Base-by-base conservation (phyloP, 169 alveolate genomes). In the Plasmodium gallinaceum region DNA sequence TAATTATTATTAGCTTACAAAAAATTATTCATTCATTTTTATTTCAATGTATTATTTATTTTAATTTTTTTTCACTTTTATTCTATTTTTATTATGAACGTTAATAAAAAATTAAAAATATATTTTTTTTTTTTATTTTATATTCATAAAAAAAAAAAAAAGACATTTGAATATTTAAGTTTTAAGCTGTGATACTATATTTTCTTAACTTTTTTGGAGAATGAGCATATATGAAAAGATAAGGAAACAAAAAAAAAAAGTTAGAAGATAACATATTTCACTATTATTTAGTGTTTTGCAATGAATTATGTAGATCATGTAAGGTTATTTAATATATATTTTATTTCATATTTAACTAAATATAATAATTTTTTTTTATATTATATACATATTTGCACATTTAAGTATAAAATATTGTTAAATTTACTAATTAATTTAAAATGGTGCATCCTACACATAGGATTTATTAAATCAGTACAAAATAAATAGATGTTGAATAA, bases 111-210 rank as follows among this genome's bases (percentile, higher is more conserved):
- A 12, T 73, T 6, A 14, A 16, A 20, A 39, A 24, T 32, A 54
- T 52, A 73, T 12, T 16, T 16, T n/a, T 26, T 32, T 73, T 45
- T 73, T 73, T 73, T 73, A 54, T 73, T 73, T 24, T 26, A 54
- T 32, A 71, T 54, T 54, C 87, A 73, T 73, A 37, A 20, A 61
- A 62, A 45, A 45, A 64, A 64, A 64, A 73, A 57, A 73, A 37
- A 73, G 46, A 12, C 12, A 45, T 16, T 6, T 51, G 10, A 10
- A 48, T 71, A 7, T 7, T 26, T 14, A 9, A 73, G 39, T 70
- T 45, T 18, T 57, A 26, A 70, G 42, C 32, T 70, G 37, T 8
- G 65, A 70, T 57, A 43, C 8, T 61, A n/a, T 12, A 37, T 42
- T 70, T 16, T 18, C 20, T 32, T 70, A 45, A 70, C 4, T 39